A percentile compares a stretch with the other conserved stretches of the same genome.
Conservation (phyloP, 768 basidiomycete genomes). For the Asterophora lycoperdoides region DNA sequence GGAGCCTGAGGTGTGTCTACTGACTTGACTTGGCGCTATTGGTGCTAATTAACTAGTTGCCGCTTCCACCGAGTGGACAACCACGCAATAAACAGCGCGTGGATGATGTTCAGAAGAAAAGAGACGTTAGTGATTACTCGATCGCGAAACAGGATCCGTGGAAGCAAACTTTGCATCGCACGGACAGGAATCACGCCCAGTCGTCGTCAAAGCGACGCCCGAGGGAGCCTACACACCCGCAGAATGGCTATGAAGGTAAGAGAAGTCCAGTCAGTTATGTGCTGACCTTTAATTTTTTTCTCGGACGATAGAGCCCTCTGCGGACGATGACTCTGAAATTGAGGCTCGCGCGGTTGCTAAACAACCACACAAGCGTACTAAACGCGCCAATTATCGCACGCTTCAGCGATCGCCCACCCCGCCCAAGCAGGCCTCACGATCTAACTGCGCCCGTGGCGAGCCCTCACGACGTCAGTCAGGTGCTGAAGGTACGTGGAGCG, state of each 20-base stretch:
- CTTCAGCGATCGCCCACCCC: not conserved
- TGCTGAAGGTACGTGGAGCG: conserved; percentile 6
- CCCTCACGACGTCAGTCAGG: not conserved
- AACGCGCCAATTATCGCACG: not conserved
- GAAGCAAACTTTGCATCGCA: not conserved
- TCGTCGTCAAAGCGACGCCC: conserved; percentile 6
- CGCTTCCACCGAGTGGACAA: conserved; percentile 2
- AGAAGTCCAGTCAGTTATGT: not conserved
- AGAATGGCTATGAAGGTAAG: conserved; percentile 5
- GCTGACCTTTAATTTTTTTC: not conserved
- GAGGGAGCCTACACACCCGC: conserved; percentile 4
- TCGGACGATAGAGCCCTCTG: not conserved
- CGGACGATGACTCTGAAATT: not conserved
- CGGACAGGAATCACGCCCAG: not conserved
- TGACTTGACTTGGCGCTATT: not conserved
- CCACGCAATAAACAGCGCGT: conserved; percentile 3
- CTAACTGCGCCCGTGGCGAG: not conserved
- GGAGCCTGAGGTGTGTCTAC: conserved; percentile 6
- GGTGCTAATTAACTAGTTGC: not conserved
- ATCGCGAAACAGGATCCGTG: not conserved
- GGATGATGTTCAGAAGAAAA: not conserved
- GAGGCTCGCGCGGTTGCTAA: not conserved
- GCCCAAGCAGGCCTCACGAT: not conserved
- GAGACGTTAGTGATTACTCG: not conserved
- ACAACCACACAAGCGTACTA: not conserved